These are phyloP conservation scores for Favolaschia claudopus DNA, from an alignment of 768 basidiomycete species.

Conservation along the genomic window DNA sequence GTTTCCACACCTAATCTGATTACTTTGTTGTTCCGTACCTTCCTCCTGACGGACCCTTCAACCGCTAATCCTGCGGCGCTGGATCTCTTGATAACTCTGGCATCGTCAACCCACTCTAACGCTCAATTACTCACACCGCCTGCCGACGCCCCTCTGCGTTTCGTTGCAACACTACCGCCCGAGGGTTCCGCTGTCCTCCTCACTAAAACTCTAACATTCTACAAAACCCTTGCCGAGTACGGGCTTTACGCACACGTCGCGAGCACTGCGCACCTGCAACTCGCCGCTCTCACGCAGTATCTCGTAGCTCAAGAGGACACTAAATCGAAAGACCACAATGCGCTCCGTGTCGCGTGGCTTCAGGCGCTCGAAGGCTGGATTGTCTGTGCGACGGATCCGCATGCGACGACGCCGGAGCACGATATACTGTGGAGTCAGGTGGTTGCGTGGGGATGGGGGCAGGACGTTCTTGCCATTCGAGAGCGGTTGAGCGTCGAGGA, in stretches of 20 bases:
- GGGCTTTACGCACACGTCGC: constrained; percentile 79
- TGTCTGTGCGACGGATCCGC: constrained; percentile 88
- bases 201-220: constrained; percentile 66
- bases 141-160: constrained; percentile 76
- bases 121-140: constrained; percentile 64
- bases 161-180: constrained; percentile 65
- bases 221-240: constrained; percentile 73
- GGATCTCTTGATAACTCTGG: constrained; percentile 61
- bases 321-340: too few relatives aligned
- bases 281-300: constrained; percentile 58
- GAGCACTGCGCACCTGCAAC: constrained; percentile 65
- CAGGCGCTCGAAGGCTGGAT: constrained; percentile 75
- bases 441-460: constrained; percentile 77
- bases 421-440: constrained; percentile 92
- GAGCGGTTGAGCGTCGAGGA: constrained; percentile 40
- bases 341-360: constrained; percentile 70
- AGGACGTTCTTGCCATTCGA: constrained; percentile 56
- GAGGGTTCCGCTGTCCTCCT: constrained; percentile 61
- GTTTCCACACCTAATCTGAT: constrained; percentile 60
- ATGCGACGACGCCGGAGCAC: constrained; percentile 84
- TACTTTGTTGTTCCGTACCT: constrained; percentile 56
- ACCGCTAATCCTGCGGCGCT: constrained; percentile 62
- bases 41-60: constrained; percentile 56
- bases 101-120: constrained; percentile 70
- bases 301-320: constrained; percentile 47